phyloP scores from a whole-genome alignment of 305 asterid species.

The Solanum hybrid region DNA sequence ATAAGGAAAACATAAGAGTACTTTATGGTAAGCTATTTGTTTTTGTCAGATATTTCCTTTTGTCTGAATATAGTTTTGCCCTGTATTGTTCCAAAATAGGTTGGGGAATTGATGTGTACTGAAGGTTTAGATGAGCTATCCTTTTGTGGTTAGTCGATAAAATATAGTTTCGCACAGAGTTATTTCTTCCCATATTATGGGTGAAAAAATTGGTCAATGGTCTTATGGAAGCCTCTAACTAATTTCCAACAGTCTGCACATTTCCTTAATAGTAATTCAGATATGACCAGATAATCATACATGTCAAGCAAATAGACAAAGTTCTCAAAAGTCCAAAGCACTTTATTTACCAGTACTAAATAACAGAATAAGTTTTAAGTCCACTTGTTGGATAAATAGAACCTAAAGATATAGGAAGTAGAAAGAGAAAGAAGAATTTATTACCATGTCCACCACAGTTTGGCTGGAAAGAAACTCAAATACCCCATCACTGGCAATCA shows the following conservation, averaged over 20 bases:
- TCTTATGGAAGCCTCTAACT: neutral
- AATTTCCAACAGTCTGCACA: constrained; percentile 1
- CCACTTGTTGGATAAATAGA: neutral
- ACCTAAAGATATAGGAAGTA: neutral
- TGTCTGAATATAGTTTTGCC: neutral
- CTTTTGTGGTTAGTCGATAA: neutral
- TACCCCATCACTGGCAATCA: constrained; percentile 92
- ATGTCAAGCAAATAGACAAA: neutral
- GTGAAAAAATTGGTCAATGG: neutral
- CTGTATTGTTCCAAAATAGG: neutral
- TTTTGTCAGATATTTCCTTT: neutral
- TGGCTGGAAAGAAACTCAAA: constrained; percentile 97
- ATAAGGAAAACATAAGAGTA: neutral
- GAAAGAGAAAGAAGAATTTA: constrained; percentile 10
- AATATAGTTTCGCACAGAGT: neutral
- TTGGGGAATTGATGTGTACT: neutral
- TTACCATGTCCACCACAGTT: constrained; percentile 89
- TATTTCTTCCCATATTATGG: neutral
- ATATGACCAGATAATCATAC: neutral
- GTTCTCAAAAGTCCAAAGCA: neutral
- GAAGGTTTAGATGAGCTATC: constrained; percentile 1
- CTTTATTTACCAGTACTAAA: neutral
- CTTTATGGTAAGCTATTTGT: neutral
- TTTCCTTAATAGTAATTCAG: neutral
- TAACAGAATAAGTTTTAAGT: neutral